Evolutionary conservation across 805 yeast species (phyloP), one percentile per base, ranked within the genome.

Genomic region (Komagataella ulmi): DNA sequence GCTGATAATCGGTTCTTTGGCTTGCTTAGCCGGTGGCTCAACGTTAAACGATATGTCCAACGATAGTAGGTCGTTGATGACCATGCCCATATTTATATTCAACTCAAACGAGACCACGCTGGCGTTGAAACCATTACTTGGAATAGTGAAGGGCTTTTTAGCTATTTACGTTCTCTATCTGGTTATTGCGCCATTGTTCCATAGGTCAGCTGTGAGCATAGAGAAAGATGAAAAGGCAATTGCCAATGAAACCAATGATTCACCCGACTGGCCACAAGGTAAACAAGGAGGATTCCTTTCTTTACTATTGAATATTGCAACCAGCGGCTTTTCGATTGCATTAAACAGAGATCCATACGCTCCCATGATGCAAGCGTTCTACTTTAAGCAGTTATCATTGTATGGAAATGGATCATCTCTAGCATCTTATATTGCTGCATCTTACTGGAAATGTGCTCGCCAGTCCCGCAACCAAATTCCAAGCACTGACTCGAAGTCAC

Each of bases 11-110:
- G 88, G 87, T 14, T 83, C 86, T 18, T 69, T 81, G 70, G 82
- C 85, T 21, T 71, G 81, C 50, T 72, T 82, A 58, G 72, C 80
- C 66, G 87, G 87, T 24, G 74, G 83, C 2, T 76, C 84, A 1
- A 67, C 80, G 49, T 69, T 76, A 51, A 78, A 77, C 51, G 83
- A 79, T 48, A 68, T 72, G 49, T 30, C 40, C 12, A 30, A 30
- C 44, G 52, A 49, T 45, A 59, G 61, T 49, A 59, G 61, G 50
- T 62, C 66, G 2, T 53, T 65, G 17, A 64, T 62, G 54, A 57
- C 67, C 3, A 50, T 65, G 44, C 69, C 69, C 6, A 56, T 64
- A 18, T 54, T 65, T 45, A 57, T 62, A 3, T 56, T 62, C 49
- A 59, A 57, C 45, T 53, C 61, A 3, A 49, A 58, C 2, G 47